A percentile compares a stretch with the other conserved stretches of the same genome.
These are phyloP conservation scores for Leccinum fallax DNA, from an alignment of 1,284 basidiomycete genomes.

Conservation along the genomic window DNA sequence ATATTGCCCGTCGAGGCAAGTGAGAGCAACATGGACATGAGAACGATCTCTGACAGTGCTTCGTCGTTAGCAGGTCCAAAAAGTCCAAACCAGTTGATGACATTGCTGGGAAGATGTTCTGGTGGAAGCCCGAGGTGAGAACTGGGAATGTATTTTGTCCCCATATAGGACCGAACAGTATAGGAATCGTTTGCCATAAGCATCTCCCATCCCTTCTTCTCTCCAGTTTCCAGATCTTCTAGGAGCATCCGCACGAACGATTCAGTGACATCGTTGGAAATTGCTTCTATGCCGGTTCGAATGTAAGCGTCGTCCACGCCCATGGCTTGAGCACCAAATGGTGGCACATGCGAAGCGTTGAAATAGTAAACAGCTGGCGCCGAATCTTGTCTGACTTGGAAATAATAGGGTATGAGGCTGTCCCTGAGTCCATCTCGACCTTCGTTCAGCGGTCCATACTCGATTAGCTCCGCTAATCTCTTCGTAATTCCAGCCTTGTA, in stretches of 20 bases:
- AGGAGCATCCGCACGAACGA: slow-evolving; percentile 1
- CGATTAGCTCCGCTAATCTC: slow-evolving; percentile 26
- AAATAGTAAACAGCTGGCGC: slow-evolving; percentile 13
- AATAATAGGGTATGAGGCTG: slow-evolving; percentile 18
- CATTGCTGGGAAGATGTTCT: slow-evolving; percentile 14
- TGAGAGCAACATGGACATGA: background rate
- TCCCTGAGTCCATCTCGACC: slow-evolving; percentile 6
- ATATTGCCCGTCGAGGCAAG: background rate
- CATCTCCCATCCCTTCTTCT: slow-evolving; percentile 17
- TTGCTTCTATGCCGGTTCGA: slow-evolving; percentile 11
- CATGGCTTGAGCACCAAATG: background rate
- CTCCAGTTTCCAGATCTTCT: slow-evolving; percentile 7
- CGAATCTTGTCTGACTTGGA: background rate
- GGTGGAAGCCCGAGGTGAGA: slow-evolving; percentile 15
- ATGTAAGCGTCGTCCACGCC: slow-evolving; percentile 7
- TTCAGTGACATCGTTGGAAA: background rate
- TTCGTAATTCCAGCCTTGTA: slow-evolving; percentile 32
- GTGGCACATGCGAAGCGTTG: slow-evolving; percentile 13
- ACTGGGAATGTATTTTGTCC: slow-evolving; percentile 17
- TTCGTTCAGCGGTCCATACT: background rate
- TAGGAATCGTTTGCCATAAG: slow-evolving; percentile 16
- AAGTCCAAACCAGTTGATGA: slow-evolving; percentile 26
- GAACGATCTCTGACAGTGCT: background rate
- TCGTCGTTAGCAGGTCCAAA: background rate
- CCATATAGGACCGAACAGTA: slow-evolving; percentile 13